Conservation (phyloP, 139 green algal genomes). For the Micractinium conductrix region DNA sequence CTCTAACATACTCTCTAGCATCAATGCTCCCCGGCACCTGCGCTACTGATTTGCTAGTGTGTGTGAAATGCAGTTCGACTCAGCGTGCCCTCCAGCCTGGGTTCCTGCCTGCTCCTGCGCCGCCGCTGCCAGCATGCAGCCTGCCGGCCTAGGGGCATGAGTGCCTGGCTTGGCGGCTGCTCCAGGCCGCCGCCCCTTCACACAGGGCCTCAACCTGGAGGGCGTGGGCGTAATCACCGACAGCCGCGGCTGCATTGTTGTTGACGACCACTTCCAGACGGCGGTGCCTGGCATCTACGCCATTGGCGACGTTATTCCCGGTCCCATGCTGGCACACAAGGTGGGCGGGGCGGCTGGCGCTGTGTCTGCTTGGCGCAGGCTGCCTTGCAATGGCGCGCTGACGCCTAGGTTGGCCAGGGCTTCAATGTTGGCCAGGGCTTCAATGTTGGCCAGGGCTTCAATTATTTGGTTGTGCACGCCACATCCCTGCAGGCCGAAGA, state of each 20-base stretch:
- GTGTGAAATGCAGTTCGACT: too few species aligned
- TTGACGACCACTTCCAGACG: slow-evolving; percentile 87
- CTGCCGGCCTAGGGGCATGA: too few species aligned
- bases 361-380: slow-evolving; percentile 68
- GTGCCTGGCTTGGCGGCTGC: slow-evolving; percentile 1
- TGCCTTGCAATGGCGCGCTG: neutral
- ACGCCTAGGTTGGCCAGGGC: slow-evolving; percentile 18
- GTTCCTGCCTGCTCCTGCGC: too few species aligned
- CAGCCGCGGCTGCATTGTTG: slow-evolving; percentile 77
- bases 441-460: too few species aligned
- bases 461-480: neutral
- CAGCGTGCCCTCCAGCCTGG: too few species aligned
- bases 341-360: neutral
- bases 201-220: slow-evolving; percentile 88
- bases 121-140: too few species aligned
- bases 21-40: too few species aligned
- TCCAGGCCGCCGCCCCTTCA: slow-evolving; percentile 78
- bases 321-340: slow-evolving; percentile 99
- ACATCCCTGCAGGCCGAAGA: slow-evolving; percentile 85
- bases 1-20: too few species aligned
- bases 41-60: too few species aligned
- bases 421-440: too few species aligned
- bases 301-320: slow-evolving; percentile 94
- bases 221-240: slow-evolving; percentile 82
- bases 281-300: slow-evolving; percentile 75